Evolutionary conservation across 1,139 yeast species (phyloP), one percentile per base, ranked within the genome.

Genomic region (Scheffersomyces segobiensis): DNA sequence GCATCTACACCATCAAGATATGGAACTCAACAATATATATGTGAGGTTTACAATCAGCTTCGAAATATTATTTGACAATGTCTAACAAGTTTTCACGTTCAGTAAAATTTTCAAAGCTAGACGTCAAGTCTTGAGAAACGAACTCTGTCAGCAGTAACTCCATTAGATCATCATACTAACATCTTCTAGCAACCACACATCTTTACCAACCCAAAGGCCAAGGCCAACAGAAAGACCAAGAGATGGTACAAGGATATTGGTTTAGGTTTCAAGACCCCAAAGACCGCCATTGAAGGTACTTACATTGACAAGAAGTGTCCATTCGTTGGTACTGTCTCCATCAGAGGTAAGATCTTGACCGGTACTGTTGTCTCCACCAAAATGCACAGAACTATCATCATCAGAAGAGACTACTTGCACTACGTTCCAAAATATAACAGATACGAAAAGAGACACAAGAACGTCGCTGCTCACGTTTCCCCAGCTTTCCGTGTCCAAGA

Each of bases 301-400:
- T 95, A 96, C 96, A 93, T 96, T 79, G 98, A 96, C 93, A 95
- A 96, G 92, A 96, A 96, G 88, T 96, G 99, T 86, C 99, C 99
- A 81, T 96, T 96, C 86, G 91, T 87, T 74, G 99, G 99, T 83
- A 83, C 83, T 71, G 89, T 96, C 72, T 93, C 99, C 71, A 96
- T 96, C 89, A 93, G 99, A 88, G 99, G 99, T 85, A 93, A 92
- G 87, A 96, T 96, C 80, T 90, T 96, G 82, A 89, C 98, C 73
- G 96, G 96, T 87, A 91, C 97, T 79, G 99, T 96, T 84, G 97
- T 95, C 71, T 95, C 99, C 77, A 93, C 99, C 89, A 96, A 96
- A 89, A 96, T 95, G 99, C 99, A 95, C 96, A 96, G 99, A 89
- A 96, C 99, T 78, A 90, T 96, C 85, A 90, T 96, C 82, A 90